Base-by-base conservation (phyloP, 371 early-diverging fungal species). In the Mucor ambiguus region DNA sequence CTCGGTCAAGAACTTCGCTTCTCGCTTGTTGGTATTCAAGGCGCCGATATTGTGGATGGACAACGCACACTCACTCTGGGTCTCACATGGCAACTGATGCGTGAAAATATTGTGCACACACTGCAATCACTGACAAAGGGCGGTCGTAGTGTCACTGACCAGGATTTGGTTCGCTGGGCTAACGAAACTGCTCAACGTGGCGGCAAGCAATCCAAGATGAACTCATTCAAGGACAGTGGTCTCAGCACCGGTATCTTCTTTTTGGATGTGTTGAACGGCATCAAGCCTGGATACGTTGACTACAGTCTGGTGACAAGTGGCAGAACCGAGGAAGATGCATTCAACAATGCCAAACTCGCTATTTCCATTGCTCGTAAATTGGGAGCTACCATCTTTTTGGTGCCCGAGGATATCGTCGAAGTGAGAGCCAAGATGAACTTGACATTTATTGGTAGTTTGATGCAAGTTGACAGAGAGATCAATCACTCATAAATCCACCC, bases 21-120 rank as follows among this genome's bases (percentile, higher is more conserved):
- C 80, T 92, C 96, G 9, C 85, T 98, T 37, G 97, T 98, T 26
- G 95, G 94, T 55, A 95, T 98, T 72, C 96, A 95, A 77, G 98
- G 98, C 26, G 87, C 94, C 8, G 98, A 98, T 78, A 90, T 98
- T 67, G 90, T 90, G 18, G 98, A 97, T 67, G 98, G 96, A 33
- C 86, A 83, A 63, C 92, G 90, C 44, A 95, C 91, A 8, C 82
- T 98, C 52, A 96, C 95, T 6, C 83, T 98, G 41, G 89, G 85
- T 12, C 79, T 96, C 24, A 94, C 94, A 37, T 98, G 98, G 98
- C 98, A 98, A 83, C 82, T 98, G 78, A 98, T 98, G 98, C 91
- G 98, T 38, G 95, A 94, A 68, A 94, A 98, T 77, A 91, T 98
- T 60, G 85, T 96, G 35, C 95, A 93, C 72, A 96, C 96, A 8